Conservation (phyloP, 768 basidiomycete species). For the Candolleomyces efflorescens region DNA sequence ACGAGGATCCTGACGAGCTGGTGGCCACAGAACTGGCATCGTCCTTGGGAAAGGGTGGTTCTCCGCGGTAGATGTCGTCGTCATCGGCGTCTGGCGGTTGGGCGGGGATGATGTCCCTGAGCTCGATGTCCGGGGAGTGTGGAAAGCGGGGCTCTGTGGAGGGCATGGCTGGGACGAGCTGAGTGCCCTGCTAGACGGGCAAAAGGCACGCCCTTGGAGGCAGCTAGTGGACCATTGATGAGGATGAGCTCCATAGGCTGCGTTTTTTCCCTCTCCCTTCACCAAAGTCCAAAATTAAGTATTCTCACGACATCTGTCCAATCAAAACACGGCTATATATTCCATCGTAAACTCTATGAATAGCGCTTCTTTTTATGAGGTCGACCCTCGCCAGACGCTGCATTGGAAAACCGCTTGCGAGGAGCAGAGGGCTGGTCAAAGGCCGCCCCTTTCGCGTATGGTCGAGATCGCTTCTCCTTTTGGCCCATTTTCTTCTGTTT, state of each 20-base stretch:
- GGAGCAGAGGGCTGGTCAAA: constrained; percentile 7
- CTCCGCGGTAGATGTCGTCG: constrained; percentile 61
- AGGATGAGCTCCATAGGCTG: background rate
- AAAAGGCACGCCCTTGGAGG: background rate
- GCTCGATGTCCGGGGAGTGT: background rate
- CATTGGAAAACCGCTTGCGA: background rate
- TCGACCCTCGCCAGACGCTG: constrained; percentile 8
- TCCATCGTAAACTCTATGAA: background rate
- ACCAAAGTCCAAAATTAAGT: constrained; percentile 4
- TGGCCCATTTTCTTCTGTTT: constrained; percentile 82
- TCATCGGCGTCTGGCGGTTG: constrained; percentile 21
- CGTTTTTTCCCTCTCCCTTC: background rate
- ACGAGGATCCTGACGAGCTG: constrained; percentile 39
- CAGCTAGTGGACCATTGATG: background rate
- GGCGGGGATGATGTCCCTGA: background rate
- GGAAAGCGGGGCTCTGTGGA: background rate
- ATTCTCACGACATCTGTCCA: constrained; percentile 1
- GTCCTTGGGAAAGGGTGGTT: constrained; percentile 30
- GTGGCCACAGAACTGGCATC: constrained; percentile 33
- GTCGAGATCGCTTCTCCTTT: constrained; percentile 85
- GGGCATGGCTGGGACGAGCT: background rate
- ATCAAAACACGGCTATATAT: background rate
- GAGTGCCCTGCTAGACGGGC: background rate
- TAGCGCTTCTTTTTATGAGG: constrained; percentile 12
- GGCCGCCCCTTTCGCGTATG: constrained; percentile 39